A percentile compares a stretch with the other conserved stretches of the same genome.
Conservation (phyloP, 306 rosid species). For the Cicer chorassanicum region DNA sequence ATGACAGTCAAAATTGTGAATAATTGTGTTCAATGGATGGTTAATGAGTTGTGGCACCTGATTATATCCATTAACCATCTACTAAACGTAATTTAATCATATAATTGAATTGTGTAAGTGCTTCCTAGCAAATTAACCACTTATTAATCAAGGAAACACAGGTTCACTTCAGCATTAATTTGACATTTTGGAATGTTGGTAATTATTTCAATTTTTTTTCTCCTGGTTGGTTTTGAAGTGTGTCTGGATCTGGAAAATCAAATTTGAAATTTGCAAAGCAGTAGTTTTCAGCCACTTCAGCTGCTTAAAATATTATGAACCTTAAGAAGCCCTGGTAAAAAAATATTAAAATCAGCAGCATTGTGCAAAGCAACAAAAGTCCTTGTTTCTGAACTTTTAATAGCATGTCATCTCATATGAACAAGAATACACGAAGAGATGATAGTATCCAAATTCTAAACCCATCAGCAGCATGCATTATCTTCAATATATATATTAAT, state of each 20-base stretch:
- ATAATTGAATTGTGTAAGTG: too few species aligned
- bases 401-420: conserved; percentile 9
- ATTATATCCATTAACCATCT: too few species aligned
- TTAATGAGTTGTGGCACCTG: too few species aligned
- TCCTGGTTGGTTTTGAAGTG: not conserved
- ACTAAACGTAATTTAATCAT: too few species aligned
- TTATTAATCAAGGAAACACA: not conserved
- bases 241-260: not conserved
- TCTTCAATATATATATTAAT: not conserved
- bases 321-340: not conserved
- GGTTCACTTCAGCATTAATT: conserved; percentile 17
- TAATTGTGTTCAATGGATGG: too few species aligned
- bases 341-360: not conserved
- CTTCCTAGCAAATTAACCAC: not conserved
- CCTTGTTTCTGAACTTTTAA: not conserved
- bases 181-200: conserved; percentile 17
- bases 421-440: not conserved
- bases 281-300: conserved; percentile 4
- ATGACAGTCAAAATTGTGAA: too few species aligned
- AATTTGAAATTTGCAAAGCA: conserved; percentile 19
- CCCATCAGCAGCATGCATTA: conserved; percentile 21
- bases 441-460: not conserved
- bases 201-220: not conserved
- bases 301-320: conserved; percentile 25
- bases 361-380: not conserved